phyloP scores from a whole-genome alignment of 345 rosid genomes.

The Combretum micranthum region DNA sequence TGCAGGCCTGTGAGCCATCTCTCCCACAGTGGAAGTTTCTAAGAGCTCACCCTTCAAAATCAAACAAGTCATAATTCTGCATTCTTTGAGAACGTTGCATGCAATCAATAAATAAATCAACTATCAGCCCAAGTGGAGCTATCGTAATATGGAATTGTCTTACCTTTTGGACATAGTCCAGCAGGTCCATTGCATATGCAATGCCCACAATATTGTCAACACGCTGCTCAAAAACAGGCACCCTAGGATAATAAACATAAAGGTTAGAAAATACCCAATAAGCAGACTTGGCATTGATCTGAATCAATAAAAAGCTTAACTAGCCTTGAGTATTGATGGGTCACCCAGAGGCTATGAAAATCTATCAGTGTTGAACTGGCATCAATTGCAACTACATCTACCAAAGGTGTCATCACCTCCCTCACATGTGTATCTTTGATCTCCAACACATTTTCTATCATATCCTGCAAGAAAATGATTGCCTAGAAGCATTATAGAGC shows the following conservation, averaged over 20 bases:
- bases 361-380: slow-evolving; percentile 71
- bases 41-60: slow-evolving; percentile 94
- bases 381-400: slow-evolving; percentile 97
- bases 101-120: slow-evolving; percentile 23
- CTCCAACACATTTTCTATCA: slow-evolving; percentile 99
- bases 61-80: slow-evolving; percentile 42
- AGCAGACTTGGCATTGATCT: background rate
- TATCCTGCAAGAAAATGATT: slow-evolving; percentile 54
- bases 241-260: slow-evolving; percentile 41
- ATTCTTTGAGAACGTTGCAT: slow-evolving; percentile 29
- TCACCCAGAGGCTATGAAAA: slow-evolving; percentile 87
- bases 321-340: slow-evolving; percentile 97
- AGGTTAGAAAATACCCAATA: background rate
- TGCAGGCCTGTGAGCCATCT: slow-evolving; percentile 98
- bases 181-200: slow-evolving; percentile 96
- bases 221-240: slow-evolving; percentile 98
- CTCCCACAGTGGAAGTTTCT: slow-evolving; percentile 75
- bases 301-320: background rate
- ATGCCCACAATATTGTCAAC: slow-evolving; percentile 94
- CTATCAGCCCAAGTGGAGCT: slow-evolving; percentile 8
- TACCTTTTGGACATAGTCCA: slow-evolving; percentile 92
- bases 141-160: slow-evolving; percentile 17
- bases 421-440: slow-evolving; percentile 95
- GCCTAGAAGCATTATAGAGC: slow-evolving; percentile 10
- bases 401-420: slow-evolving; percentile 99